Evolutionary conservation across 768 basidiomycete genomes (phyloP), one percentile per base, ranked within the genome.

Genomic region (Lepiota brunneoincarnata): DNA sequence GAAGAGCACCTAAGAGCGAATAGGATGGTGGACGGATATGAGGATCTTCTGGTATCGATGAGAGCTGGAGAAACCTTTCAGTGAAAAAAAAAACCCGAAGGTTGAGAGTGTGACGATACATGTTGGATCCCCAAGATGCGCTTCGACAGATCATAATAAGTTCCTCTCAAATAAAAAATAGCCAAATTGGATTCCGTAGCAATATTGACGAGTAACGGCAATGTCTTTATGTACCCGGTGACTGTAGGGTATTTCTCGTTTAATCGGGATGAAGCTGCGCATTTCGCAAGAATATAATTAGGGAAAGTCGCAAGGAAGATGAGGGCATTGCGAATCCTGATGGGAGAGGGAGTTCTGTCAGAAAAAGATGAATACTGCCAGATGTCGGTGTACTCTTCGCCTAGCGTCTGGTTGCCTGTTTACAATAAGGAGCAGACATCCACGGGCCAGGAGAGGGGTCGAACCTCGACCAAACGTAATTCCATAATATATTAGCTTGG

Each of bases 361-460:
- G 64, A 71, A 24, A 66, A 69, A 2, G 72, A 64, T 10, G 85
- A 82, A 53, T 84, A 81, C 59, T 85, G 82, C 88, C 91, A 90
- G 31, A 89, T 84, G 61, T 88, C 87, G 1, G 90, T 92, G 61
- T 94, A 94, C 64, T 94, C 92, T 67, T 94, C 92, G n/a, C 92
- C 92, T 1, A 93, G 75, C 3, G 88, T 92, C 68, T 93, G 91
- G 9, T 77, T 79, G 14, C 85, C 91, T 93, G 56, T 49, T 14
- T 36, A 14, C 36, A 37, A 56, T 46, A 11, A 54, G 44, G 15
- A 9, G 21, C 26, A 31, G 48, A 23, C 42, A 6, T 24, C 20
- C 21, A 31, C 41, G 41, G 6, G 36, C 38, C 36, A n/a, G 17
- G 6, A 45, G 15, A 39, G 47, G 38, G 34, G 24, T 60, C 72